Evolutionary conservation across 2,329 filamentous ascomycete species (phyloP).

Genomic region (Cladosporium sp.): DNA sequence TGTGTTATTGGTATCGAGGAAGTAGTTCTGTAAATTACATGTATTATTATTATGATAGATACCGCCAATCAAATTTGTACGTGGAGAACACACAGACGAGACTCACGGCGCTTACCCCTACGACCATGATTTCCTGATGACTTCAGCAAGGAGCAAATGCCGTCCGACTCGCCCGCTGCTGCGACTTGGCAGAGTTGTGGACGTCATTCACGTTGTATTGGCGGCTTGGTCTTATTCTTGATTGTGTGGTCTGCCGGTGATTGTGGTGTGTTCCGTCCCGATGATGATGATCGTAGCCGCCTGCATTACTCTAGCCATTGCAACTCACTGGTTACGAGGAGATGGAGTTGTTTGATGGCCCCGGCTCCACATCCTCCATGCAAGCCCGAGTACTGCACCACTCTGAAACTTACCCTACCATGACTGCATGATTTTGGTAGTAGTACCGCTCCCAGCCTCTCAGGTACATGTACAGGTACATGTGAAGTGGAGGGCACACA

Average conservation of each 20-base stretch:
- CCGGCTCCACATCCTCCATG: background rate
- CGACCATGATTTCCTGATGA: background rate
- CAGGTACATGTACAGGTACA: constrained; percentile 9
- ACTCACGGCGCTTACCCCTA: background rate
- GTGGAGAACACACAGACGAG: background rate
- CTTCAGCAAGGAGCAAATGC: background rate
- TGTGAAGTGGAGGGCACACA: background rate
- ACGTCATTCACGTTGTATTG: background rate
- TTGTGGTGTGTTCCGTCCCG: background rate
- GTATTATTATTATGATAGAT: background rate
- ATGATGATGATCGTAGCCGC: background rate
- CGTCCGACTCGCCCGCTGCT: background rate
- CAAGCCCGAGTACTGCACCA: background rate
- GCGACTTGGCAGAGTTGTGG: background rate
- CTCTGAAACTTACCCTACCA: constrained; percentile 4
- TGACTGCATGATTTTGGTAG: background rate
- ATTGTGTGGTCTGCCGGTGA: background rate
- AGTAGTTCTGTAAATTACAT: background rate
- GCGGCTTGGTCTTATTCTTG: background rate
- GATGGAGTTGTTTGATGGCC: too few relatives aligned
- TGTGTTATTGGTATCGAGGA: background rate
- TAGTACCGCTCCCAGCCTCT: background rate
- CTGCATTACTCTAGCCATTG: too few relatives aligned
- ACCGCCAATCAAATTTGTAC: background rate
- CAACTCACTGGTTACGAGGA: too few relatives aligned